phyloP scores from a whole-genome alignment of 345 rosid genomes.

The Trapa incisa region DNA sequence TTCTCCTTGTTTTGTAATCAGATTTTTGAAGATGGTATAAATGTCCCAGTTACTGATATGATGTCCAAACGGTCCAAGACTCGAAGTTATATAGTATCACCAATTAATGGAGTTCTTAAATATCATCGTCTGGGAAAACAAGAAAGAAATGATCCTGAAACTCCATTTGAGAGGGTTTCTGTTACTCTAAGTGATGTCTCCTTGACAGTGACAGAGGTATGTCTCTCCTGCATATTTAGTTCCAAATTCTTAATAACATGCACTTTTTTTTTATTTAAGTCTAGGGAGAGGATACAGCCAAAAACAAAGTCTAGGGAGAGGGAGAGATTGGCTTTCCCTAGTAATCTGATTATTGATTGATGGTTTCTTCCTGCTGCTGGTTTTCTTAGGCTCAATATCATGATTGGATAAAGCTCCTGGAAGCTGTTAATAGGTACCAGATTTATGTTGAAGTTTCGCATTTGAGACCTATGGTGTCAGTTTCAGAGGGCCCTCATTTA shows the following conservation, averaged over 20 bases:
- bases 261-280: background rate
- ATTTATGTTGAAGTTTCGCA: constrained; percentile 72
- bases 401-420: constrained; percentile 92
- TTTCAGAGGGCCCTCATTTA: constrained; percentile 42
- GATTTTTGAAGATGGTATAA: constrained; percentile 98
- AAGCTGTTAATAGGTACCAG: constrained; percentile 81
- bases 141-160: constrained; percentile 81
- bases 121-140: constrained; percentile 96
- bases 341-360: background rate
- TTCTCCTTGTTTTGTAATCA: constrained; percentile 9
- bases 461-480: constrained; percentile 72
- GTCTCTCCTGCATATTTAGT: constrained; percentile 7
- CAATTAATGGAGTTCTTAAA: constrained; percentile 80
- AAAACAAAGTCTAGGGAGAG: background rate
- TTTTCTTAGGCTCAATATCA: constrained; percentile 75
- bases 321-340: background rate
- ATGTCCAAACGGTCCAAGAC: constrained; percentile 63
- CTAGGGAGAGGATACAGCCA: background rate
- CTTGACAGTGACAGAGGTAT: constrained; percentile 72
- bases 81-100: constrained; percentile 73
- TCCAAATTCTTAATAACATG: background rate
- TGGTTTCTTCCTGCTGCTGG: constrained; percentile 4
- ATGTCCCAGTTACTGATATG: constrained; percentile 36
- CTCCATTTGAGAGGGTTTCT: constrained; percentile 91
- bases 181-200: constrained; percentile 73